A percentile compares a stretch with the other conserved stretches of the same genome.
Evolutionary conservation across 768 basidiomycete genomes (phyloP).

Genomic region (Jaapia argillacea): DNA sequence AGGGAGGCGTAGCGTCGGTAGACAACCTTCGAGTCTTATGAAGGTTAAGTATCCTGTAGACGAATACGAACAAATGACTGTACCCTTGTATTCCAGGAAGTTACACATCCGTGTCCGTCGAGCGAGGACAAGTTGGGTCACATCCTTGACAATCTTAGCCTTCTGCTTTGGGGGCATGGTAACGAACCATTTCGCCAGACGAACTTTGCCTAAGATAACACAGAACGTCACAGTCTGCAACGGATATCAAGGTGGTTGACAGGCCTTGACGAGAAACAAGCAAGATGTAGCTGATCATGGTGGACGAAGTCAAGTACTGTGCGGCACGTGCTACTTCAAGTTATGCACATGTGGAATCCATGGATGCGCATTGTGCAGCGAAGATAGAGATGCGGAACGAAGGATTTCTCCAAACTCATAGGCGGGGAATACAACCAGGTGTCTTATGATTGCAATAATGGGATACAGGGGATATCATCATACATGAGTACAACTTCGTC

Average conservation of each 20-base stretch:
- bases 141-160: slow-evolving; percentile 90
- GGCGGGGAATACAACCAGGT: too few species aligned
- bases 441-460: too few species aligned
- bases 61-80: neutral
- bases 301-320: too few species aligned
- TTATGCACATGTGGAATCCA: too few species aligned
- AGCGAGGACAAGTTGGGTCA: slow-evolving; percentile 85
- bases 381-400: too few species aligned
- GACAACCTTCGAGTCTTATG: slow-evolving; percentile 71
- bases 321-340: too few species aligned
- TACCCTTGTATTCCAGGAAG: slow-evolving; percentile 94
- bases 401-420: too few species aligned
- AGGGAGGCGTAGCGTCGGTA: slow-evolving; percentile 93
- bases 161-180: slow-evolving; percentile 76
- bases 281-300: slow-evolving; percentile 88
- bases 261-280: slow-evolving; percentile 87
- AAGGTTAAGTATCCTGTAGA: neutral
- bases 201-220: slow-evolving; percentile 63
- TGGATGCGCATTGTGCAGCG: too few species aligned
- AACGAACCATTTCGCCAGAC: slow-evolving; percentile 93
- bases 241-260: neutral
- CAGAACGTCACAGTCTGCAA: neutral
- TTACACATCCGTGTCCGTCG: slow-evolving; percentile 91
- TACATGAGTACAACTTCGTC: too few species aligned
- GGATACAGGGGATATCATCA: too few species aligned